A percentile compares a stretch with the other conserved stretches of the same genome.
These are phyloP conservation scores for Pleurotus sapidus DNA, from an alignment of 768 basidiomycete genomes.

Conservation along the genomic window DNA sequence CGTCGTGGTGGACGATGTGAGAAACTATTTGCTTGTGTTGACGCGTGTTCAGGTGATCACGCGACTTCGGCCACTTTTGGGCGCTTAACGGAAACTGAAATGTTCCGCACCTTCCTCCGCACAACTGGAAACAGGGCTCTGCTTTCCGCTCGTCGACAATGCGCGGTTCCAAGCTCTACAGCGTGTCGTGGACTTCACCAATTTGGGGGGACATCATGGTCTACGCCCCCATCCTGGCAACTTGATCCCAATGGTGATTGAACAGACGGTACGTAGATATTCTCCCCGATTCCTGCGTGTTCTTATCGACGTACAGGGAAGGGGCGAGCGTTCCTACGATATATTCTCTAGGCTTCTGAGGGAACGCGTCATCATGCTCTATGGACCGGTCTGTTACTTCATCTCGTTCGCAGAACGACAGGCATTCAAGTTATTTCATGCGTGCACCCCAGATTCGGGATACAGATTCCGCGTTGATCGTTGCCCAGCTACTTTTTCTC, in stretches of 20 bases:
- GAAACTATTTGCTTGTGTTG: neutral
- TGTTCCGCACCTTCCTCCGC: neutral
- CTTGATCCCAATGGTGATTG: slow-evolving; percentile 90
- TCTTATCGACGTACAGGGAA: slow-evolving; percentile 45
- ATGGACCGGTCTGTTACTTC: slow-evolving; percentile 70
- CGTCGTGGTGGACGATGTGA: neutral
- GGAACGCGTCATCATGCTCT: slow-evolving; percentile 94
- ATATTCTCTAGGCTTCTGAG: slow-evolving; percentile 92
- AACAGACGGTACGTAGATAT: slow-evolving; percentile 67
- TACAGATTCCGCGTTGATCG: slow-evolving; percentile 81
- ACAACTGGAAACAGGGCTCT: neutral
- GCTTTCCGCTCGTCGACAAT: neutral
- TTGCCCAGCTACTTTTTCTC: slow-evolving; percentile 91
- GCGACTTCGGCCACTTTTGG: neutral
- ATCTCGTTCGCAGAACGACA: neutral
- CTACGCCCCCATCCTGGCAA: slow-evolving; percentile 47
- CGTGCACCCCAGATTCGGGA: slow-evolving; percentile 68
- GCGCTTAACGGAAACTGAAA: neutral
- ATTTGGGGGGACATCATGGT: slow-evolving; percentile 40
- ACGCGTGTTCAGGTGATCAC: slow-evolving; percentile 1
- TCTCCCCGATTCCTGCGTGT: slow-evolving; percentile 8
- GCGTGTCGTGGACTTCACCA: slow-evolving; percentile 51
- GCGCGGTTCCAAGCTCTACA: neutral
- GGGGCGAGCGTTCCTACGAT: slow-evolving; percentile 90
- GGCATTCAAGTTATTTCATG: no score